Evolutionary conservation across 305 asterid species (phyloP).

Genomic region (Striga hermonthica): DNA sequence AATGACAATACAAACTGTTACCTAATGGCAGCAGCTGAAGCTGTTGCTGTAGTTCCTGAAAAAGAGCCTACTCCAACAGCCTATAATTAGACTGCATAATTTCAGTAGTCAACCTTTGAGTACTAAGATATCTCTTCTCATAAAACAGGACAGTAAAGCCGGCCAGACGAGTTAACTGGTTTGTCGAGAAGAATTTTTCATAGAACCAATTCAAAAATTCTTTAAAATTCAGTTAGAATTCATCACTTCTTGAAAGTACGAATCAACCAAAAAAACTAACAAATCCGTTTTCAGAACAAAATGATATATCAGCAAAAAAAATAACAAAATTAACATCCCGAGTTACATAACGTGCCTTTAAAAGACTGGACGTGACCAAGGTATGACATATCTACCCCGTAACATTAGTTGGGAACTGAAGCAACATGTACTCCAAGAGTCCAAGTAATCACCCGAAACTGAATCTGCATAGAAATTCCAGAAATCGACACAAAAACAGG

Average conservation of each 20-base stretch:
- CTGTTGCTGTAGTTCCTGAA: conserved; percentile 89
- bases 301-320: too few relatives aligned
- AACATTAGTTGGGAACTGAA: conserved; percentile 92
- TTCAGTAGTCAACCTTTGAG: conserved; percentile 30
- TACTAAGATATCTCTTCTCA: conserved; percentile 19
- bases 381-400: conserved; percentile 97
- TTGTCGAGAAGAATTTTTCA: too few relatives aligned
- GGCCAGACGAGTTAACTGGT: not conserved
- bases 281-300: too few relatives aligned
- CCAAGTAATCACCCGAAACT: conserved; percentile 90
- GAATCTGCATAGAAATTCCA: conserved; percentile 42
- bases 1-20: conserved; percentile 30
- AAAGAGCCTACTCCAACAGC: conserved; percentile 93
- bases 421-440: conserved; percentile 85
- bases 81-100: conserved; percentile 41
- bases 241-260: too few relatives aligned
- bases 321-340: conserved; percentile 29
- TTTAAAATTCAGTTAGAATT: too few relatives aligned
- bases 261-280: too few relatives aligned
- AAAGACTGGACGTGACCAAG: conserved; percentile 88
- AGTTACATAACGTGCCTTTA: conserved; percentile 74
- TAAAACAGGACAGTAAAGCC: not conserved
- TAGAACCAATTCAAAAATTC: too few relatives aligned
- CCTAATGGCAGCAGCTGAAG: conserved; percentile 97
- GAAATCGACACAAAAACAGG: too few relatives aligned